phyloP scores from a whole-genome alignment of 2,329 filamentous ascomycete genomes.

The Botrytis cinerea region DNA sequence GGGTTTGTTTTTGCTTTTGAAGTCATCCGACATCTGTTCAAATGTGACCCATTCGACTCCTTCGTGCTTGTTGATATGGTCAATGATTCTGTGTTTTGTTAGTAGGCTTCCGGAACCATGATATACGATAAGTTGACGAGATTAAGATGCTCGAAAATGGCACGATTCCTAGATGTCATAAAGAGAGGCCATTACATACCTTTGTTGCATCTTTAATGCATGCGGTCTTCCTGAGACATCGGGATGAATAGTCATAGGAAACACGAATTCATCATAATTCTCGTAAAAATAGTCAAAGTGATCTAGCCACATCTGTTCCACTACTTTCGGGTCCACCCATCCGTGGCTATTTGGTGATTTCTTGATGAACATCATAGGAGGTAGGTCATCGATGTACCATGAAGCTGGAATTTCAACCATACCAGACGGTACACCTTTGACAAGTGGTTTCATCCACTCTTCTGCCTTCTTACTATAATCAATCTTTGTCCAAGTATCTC shows the following conservation, averaged over 20 bases:
- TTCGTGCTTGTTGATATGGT: constrained; percentile 64
- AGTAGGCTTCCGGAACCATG: neutral
- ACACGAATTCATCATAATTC: constrained; percentile 75
- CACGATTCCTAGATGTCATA: constrained; percentile 49
- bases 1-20: constrained; percentile 64
- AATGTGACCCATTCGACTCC: constrained; percentile 69
- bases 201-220: constrained; percentile 72
- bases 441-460: constrained; percentile 67
- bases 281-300: constrained; percentile 75
- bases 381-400: constrained; percentile 63
- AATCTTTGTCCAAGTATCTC: constrained; percentile 68
- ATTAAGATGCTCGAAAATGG: constrained; percentile 53
- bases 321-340: constrained; percentile 53
- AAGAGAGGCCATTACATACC: constrained; percentile 58
- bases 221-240: constrained; percentile 73
- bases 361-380: constrained; percentile 75
- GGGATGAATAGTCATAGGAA: constrained; percentile 76
- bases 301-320: constrained; percentile 47
- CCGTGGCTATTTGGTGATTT: constrained; percentile 65
- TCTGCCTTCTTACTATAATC: constrained; percentile 63
- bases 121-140: neutral
- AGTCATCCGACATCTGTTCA: constrained; percentile 71
- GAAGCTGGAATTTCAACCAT: constrained; percentile 66
- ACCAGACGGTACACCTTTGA: constrained; percentile 60
- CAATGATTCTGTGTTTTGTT: constrained; percentile 57